Conservation (phyloP, 176 grass and related monocot species). For the Rhynchospora breviuscula region DNA sequence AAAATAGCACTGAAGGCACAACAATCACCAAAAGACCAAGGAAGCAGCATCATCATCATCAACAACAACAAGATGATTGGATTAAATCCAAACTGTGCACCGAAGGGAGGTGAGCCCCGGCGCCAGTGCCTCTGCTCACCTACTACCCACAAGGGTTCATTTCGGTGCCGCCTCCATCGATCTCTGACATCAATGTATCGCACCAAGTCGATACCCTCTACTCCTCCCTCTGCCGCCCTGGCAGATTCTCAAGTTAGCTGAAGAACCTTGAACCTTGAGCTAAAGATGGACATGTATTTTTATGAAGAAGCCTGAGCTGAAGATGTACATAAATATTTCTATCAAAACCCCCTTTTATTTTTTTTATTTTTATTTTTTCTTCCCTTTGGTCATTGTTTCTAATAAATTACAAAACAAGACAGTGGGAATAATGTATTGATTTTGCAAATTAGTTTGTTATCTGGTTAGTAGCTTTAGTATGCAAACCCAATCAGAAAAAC, state of each 20-base stretch:
- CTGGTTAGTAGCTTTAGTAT: neutral
- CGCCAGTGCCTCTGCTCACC: conserved; percentile 25
- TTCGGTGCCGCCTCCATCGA: conserved; percentile 19
- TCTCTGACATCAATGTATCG: neutral
- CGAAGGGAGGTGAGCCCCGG: neutral
- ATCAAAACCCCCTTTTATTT: too few species aligned
- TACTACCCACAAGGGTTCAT: conserved; percentile 18
- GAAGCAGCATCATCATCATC: neutral
- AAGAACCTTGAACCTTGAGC: neutral
- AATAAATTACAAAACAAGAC: neutral
- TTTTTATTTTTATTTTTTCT: neutral
- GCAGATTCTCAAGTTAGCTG: conserved; percentile 1
- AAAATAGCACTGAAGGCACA: conserved; percentile 6
- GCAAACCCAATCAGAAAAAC: neutral
- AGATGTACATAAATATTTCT: neutral
- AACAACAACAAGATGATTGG: neutral
- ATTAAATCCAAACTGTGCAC: neutral
- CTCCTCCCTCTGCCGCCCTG: neutral
- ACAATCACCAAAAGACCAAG: conserved; percentile 8
- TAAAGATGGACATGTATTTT: neutral
- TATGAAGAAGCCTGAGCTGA: neutral
- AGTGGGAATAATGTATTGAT: neutral
- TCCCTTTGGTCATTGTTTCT: neutral
- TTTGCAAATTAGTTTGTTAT: neutral
- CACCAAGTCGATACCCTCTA: conserved; percentile 10